Percentiles rank a stretch among this genome's conserved stretches.
phyloP scores from a whole-genome alignment of 805 yeast species.

The Candida quercuum region DNA sequence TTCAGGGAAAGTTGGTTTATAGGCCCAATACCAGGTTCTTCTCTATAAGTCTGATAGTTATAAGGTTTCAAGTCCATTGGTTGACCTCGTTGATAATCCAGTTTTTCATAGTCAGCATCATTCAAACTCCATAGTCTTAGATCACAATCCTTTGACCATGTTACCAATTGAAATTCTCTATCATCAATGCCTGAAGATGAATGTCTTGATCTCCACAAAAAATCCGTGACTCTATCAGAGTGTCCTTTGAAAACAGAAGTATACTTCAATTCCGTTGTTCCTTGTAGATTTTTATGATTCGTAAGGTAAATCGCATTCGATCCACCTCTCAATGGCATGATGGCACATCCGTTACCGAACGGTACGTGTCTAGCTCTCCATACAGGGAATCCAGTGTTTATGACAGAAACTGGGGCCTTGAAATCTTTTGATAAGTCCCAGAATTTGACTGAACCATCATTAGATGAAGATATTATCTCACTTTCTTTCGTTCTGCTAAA shows the following conservation, averaged over 20 bases:
- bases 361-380: constrained; percentile 87
- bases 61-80: constrained; percentile 33
- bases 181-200: constrained; percentile 46
- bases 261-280: constrained; percentile 41
- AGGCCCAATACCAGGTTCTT: constrained; percentile 36
- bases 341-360: constrained; percentile 81
- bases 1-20: constrained; percentile 29
- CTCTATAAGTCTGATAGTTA: constrained; percentile 43
- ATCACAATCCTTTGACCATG: constrained; percentile 91
- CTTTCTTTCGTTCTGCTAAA: constrained; percentile 59
- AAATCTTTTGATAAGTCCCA: constrained; percentile 59
- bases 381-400: constrained; percentile 77
- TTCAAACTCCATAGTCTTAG: constrained; percentile 74
- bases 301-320: constrained; percentile 39
- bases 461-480: constrained; percentile 74
- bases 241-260: constrained; percentile 72
- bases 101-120: constrained; percentile 41
- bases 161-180: constrained; percentile 83
- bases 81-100: constrained; percentile 35
- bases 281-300: constrained; percentile 20
- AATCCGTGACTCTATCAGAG: constrained; percentile 78
- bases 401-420: constrained; percentile 47
- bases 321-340: constrained; percentile 91
- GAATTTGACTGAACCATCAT: constrained; percentile 75
- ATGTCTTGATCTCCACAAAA: constrained; percentile 75